A percentile compares a stretch with the other conserved stretches of the same genome.
Evolutionary conservation across 768 basidiomycete genomes (phyloP).

Genomic region (Gymnopilus junonius): DNA sequence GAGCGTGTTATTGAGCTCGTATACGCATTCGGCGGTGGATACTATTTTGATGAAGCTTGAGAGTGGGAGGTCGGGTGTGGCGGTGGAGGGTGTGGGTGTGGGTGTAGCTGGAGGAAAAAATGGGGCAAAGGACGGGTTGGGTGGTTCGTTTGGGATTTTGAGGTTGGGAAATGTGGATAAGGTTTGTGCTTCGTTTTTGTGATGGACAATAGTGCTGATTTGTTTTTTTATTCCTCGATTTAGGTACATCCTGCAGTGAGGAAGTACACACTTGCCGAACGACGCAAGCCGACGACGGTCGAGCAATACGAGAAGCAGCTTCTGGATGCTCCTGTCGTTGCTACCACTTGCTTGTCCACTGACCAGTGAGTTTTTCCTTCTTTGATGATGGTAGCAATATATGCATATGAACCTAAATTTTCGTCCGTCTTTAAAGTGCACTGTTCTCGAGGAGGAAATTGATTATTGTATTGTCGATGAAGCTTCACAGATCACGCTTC

Average conservation of each 20-base stretch:
- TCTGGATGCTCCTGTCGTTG: conserved; percentile 90
- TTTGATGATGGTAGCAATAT: too few species aligned
- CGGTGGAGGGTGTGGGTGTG: conserved; percentile 23
- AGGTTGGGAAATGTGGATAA: conserved; percentile 92
- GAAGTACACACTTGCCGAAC: conserved; percentile 67
- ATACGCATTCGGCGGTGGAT: conserved; percentile 98
- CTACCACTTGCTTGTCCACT: conserved; percentile 92
- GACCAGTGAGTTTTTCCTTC: conserved; percentile 80
- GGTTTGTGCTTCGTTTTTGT: conserved; percentile 44
- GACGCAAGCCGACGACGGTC: conserved; percentile 63
- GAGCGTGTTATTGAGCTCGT: conserved; percentile 86
- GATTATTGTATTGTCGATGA: conserved; percentile 99
- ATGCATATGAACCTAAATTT: too few species aligned
- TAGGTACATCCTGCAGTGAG: conserved; percentile 86
- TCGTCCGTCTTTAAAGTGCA: conserved; percentile 43
- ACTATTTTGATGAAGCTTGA: conserved; percentile 89
- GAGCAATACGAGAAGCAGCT: conserved; percentile 83
- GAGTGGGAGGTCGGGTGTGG: not conserved
- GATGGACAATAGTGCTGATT: not conserved
- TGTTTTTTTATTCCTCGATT: not conserved
- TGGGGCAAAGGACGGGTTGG: conserved; percentile 12
- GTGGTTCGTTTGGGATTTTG: conserved; percentile 71
- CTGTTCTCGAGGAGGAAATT: conserved; percentile 85
- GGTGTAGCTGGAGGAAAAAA: not conserved
- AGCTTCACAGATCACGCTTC: conserved; percentile 96